Evolutionary conservation across 495 filamentous ascomycete genomes (phyloP), one percentile per base, ranked within the genome.

Genomic region (Penicillium bialowiezense): DNA sequence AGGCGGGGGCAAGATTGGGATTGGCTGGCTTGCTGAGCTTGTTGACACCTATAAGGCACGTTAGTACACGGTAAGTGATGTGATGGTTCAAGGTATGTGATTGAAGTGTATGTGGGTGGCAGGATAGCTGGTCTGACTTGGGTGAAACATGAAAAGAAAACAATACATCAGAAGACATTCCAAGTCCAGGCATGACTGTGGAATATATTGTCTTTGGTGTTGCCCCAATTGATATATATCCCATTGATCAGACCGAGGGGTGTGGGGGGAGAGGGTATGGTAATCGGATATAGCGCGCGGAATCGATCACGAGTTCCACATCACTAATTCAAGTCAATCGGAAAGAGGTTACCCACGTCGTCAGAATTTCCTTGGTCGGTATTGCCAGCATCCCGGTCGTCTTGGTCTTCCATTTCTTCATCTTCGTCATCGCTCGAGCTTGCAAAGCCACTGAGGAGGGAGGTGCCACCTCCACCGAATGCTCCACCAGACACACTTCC

Each of bases 381-480:
- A 56, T 56, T 62, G 35, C 52, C 55, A 37, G 63, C 24, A 44
- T 65, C 60, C 50, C 63, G 64, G 50, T 93, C 90, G 48, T 86
- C 89, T 41, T 91, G 86, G 58, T 91, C 91, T 44, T 90, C 88
- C 80, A 89, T 85, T 52, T 98, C 93, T 56, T 97, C 93, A 53
- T 98, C 93, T 47, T 97, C 93, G 57, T 97, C 93, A 54, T 95
- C 91, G 59, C 90, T 96, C 10, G 89, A 95, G 70, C 87, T 93
- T 54, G 88, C 90, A 67, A 97, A 98, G n/a, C 89, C 91, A 63
- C 89, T 93, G 47, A 91, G 76, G n/a, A 95, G 73, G 26, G 85
- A 84, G 45, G 81, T 82, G 32, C 80, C 77, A 54, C 81, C 82
- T 43, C 82, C 70, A 23, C 80, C 79, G 60, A 90, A 90, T 13